phyloP scores from a whole-genome alignment of 805 yeast species.

The Jamesozyma lodderae region DNA sequence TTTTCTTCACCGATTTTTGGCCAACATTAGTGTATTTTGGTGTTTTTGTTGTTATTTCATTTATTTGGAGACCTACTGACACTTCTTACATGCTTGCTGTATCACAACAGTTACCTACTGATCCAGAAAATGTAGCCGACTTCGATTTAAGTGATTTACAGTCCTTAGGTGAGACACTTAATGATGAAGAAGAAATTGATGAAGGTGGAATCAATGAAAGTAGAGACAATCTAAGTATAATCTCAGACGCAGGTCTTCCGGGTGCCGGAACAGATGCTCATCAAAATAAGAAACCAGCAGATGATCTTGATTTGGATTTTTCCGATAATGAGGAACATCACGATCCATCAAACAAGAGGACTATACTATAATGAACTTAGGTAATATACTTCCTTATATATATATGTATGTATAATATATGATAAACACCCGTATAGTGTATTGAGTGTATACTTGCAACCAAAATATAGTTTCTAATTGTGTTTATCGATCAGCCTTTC shows the following conservation, averaged over 20 bases:
- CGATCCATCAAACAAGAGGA: slow-evolving; percentile 4
- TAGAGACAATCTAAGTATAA: slow-evolving; percentile 18
- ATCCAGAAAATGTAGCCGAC: slow-evolving; percentile 59
- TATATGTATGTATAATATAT: no score
- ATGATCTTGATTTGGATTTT: slow-evolving; percentile 24
- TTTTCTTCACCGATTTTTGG: slow-evolving; percentile 89
- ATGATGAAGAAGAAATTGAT: slow-evolving; percentile 11
- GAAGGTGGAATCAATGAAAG: slow-evolving; percentile 32
- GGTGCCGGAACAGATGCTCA: slow-evolving; percentile 3
- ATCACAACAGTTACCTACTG: slow-evolving; percentile 84
- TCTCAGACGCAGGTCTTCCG: slow-evolving; percentile 18
- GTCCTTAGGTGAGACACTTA: slow-evolving; percentile 33
- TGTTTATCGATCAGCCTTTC: no score
- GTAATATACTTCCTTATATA: no score
- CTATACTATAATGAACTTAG: slow-evolving; percentile 1
- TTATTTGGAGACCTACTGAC: slow-evolving; percentile 96
- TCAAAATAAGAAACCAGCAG: slow-evolving; percentile 4
- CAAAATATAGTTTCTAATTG: no score
- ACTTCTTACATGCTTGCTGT: slow-evolving; percentile 92
- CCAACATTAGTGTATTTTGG: slow-evolving; percentile 80
- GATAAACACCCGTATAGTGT: no score
- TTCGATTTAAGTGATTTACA: slow-evolving; percentile 52
- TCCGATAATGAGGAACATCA: slow-evolving; percentile 13
- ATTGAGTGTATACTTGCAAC: no score
- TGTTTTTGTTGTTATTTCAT: slow-evolving; percentile 74